Conservation (phyloP, 345 rosid species). For the Melaleuca quinquenervia region DNA sequence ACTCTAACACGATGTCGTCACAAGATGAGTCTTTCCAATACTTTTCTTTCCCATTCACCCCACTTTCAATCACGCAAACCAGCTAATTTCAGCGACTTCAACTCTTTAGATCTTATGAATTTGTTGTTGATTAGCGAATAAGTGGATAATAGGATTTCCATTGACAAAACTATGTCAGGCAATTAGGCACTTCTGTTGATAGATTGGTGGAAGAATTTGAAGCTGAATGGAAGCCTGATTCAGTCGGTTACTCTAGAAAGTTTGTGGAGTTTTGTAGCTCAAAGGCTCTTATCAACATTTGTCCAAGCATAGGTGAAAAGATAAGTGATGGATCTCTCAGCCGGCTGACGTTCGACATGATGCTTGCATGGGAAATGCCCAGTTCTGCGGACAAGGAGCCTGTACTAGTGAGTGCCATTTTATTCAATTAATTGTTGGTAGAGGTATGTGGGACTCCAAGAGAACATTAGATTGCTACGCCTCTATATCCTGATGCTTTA, state of each 20-base stretch:
- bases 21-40: neutral
- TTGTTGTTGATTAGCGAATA: neutral
- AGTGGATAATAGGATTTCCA: neutral
- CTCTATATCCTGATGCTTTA: neutral
- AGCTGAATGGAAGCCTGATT: slow-evolving; percentile 42
- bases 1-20: neutral
- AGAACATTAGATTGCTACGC: neutral
- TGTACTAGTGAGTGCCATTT: slow-evolving; percentile 4
- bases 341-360: slow-evolving; percentile 64
- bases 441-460: neutral
- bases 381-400: slow-evolving; percentile 28
- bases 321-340: slow-evolving; percentile 58
- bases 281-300: slow-evolving; percentile 28
- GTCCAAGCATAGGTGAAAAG: slow-evolving; percentile 42
- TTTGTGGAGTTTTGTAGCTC: slow-evolving; percentile 64
- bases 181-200: slow-evolving; percentile 29
- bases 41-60: neutral
- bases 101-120: neutral
- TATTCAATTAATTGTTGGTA: neutral
- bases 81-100: neutral
- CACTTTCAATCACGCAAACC: neutral
- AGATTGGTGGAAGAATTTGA: slow-evolving; percentile 59
- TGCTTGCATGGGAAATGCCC: slow-evolving; percentile 90
- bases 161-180: slow-evolving; percentile 23
- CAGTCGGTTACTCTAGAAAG: slow-evolving; percentile 41